Evolutionary conservation across 441 rosid genomes (phyloP), one percentile per base, ranked within the genome.

Genomic region (Eugenia klotzschiana): DNA sequence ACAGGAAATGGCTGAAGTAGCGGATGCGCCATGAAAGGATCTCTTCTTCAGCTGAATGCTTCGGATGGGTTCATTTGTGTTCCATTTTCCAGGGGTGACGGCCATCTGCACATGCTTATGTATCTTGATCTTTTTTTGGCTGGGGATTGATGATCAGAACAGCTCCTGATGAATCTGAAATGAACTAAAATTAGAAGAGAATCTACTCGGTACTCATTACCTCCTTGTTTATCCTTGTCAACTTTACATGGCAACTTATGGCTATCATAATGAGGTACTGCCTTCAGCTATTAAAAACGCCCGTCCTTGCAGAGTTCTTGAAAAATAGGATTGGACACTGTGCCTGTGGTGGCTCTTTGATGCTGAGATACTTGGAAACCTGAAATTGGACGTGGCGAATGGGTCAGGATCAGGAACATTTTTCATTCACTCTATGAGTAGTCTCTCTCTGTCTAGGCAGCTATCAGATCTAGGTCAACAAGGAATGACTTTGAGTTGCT

Each of bases 1-100:
- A 80, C 98, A 95, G 81, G 99, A 96, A 87, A 97, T 97, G 99
- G 93, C 79, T 54, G 99, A 97, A 86, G 98, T 86, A 5, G 55
- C 86, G 0, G 91, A 83, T 43, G 85, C 87, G 4, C 46, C 46
- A 14, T 90, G 84, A 89, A 80, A 8, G 79, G 23, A n/a, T 60
- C 58, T 72, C 33, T 46, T 74, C 79, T 14, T 53, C 74, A 37
- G 60, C 81, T 14, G 41, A 14, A 27, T 18, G 51, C 26, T 51
- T 29, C 20, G 46, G 16, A 49, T 29, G n/a, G 58, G 18, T 54
- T 29, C 29, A 51, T 80, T 29, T 40, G n/a, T 26, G 56, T 80
- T 27, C 25, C 11, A 33, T 54, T 15, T 80, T 25, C 54, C 9
- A 3, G 46, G 41, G 56, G 41, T 33, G 77, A 33, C 4, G 4